These are phyloP conservation scores for Arctium lappa DNA, from an alignment of 129 eudicot genomes.

Conservation along the genomic window DNA sequence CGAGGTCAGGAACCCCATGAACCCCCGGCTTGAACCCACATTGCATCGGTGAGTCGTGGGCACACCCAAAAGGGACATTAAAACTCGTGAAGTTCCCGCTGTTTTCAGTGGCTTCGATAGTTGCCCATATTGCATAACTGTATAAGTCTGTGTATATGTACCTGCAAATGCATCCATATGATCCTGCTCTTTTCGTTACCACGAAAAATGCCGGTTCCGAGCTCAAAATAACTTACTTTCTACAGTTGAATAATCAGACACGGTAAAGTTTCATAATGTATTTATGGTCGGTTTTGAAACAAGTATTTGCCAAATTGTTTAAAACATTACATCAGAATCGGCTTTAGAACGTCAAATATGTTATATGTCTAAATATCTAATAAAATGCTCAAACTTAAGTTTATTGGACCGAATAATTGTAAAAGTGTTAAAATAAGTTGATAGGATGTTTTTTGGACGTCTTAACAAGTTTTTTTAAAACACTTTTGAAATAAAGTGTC, in stretches of 20 bases:
- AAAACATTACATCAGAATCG: not conserved
- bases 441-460: too few species aligned
- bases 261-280: not conserved
- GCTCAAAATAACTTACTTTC: too few species aligned
- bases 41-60: constrained; percentile 61
- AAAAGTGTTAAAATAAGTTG: too few species aligned
- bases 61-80: constrained; percentile 45
- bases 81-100: constrained; percentile 54
- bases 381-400: too few species aligned
- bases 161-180: constrained; percentile 33
- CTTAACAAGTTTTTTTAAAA: too few species aligned
- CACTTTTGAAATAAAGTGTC: not conserved
- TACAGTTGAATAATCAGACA: too few species aligned
- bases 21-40: constrained; percentile 49
- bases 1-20: constrained; percentile 43
- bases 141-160: constrained; percentile 79
- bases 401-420: too few species aligned
- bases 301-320: not conserved
- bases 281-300: not conserved
- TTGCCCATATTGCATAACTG: constrained; percentile 63
- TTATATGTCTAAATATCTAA: not conserved
- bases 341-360: not conserved
- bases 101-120: constrained; percentile 46
- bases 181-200: not conserved
- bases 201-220: not conserved